Evolutionary conservation across 139 green algal genomes (phyloP), one percentile per base, ranked within the genome.

Genomic region (Coelastrella sp.): DNA sequence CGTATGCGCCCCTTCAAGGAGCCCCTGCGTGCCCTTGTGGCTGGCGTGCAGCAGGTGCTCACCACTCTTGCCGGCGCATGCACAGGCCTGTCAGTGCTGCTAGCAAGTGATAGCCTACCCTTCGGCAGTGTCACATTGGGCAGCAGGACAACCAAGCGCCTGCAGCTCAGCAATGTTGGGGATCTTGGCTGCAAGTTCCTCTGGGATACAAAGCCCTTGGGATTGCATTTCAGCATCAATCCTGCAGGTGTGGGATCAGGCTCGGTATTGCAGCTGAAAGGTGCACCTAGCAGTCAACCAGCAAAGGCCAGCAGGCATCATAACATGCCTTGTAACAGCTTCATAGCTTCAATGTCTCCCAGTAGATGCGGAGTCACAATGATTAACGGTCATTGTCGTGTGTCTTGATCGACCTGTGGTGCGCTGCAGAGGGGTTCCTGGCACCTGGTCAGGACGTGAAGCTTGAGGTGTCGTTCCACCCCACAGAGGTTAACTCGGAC

Each of bases 381-480:
- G 3, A 49, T 49, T 49, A 1, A 49, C 35, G 35, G 35, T 49
- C 35, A 49, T 49, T 49, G 35, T 49, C 35, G 35, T 49, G 35
- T 49, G 35, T 5, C 35, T 49, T 49, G 35, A 49, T 49, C 3
- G 35, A 49, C 35, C 35, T 49, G 35, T 49, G 35, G 12, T 35
- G 68, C 19, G 15, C 17, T 35, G 88, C 75, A 65, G 94, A 95
- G 59, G 95, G 94, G 61, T 97, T 96, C 92, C 83, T 97, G 70
- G 92, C 89, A 22, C 92, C 94, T 9, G 91, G 90, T 25, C 94
- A 97, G 86, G 93, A 97, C 68, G 93, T 95, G n/a, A 96, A 96
- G 90, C 89, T 98, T n/a, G 95, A 98, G 66, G 93, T 98, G 79
- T 93, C 92, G 7, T 98, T 98, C 95, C 95, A 97, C 66, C 96